Base-by-base conservation (phyloP, 2,329 filamentous ascomycete species). In the Trichoderma lentiforme region DNA sequence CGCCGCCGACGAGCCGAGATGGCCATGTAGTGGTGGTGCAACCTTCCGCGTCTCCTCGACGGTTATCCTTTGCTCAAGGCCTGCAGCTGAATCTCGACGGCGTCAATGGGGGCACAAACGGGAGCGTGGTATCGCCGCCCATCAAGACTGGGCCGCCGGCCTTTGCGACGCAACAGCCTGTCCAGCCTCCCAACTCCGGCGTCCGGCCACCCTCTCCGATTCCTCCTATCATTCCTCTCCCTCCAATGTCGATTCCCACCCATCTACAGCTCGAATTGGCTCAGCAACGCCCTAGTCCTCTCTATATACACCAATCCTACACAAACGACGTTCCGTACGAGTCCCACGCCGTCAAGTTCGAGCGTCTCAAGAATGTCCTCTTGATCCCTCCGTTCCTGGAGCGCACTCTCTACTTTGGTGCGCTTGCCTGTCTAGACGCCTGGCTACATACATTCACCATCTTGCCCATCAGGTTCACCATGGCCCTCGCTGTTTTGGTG, bases 391-490 rank as follows among this genome's bases (percentile, higher is more conserved):
- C 90, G 0, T 93, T 92, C 73, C 86, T 99, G 6, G 96, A 99
- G 82, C 88, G 92, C 60, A 92, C 95, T 0, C 87, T 99, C 6
- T 90, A 91, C 73, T 98, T 99, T 82, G 96, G 96, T 7, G 91
- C 93, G 0, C 82, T 98, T 39, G 95, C 95, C 7, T 99, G 96
- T 81, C 85, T 99, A 6, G 96, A 99, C 80, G 93, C 95, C 1
- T 99, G 95, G 94, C 88, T 99, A 1, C 96, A 98, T 82, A 97
- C 94, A 0, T 97, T 99, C 77, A 99, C 96, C 0, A 97, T 99
- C 58, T 84, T 99, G 0, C 96, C 96, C 0, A 87, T 99, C 72
- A 89, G 96, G 3, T 98, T 99, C 76, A 81, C 92, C 69, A 92
- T 95, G 72, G 95, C 96, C 1, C 77, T 95, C 0, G 89, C 89